Conservation (phyloP, 2,329 filamentous ascomycete species). For the Diatrype stigma region DNA sequence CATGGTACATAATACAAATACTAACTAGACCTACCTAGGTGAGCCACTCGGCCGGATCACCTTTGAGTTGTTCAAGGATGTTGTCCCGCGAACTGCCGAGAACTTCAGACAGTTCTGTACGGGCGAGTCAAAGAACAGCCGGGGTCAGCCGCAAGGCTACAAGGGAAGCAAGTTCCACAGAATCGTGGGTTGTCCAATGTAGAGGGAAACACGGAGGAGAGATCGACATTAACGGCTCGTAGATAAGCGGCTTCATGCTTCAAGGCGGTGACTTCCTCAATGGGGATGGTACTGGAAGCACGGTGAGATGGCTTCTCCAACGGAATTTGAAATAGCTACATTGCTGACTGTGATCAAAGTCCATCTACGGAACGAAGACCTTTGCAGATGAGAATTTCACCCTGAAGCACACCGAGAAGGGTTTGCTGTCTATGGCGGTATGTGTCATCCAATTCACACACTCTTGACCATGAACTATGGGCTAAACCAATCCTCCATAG, state of each 20-base stretch:
- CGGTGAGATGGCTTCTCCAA: constrained; percentile 26
- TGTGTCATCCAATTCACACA: constrained; percentile 32
- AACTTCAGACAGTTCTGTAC: constrained; percentile 98
- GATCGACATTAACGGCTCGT: constrained; percentile 2
- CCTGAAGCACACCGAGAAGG: constrained; percentile 72
- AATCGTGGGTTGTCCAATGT: constrained; percentile 59
- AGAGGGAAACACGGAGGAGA: not conserved
- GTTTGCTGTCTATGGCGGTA: constrained; percentile 90
- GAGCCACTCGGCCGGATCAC: constrained; percentile 83
- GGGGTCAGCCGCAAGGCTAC: constrained; percentile 82
- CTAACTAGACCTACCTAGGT: constrained; percentile 45
- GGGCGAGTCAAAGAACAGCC: constrained; percentile 77
- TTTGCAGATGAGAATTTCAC: constrained; percentile 91
- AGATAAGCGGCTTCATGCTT: constrained; percentile 97
- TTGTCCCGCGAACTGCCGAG: constrained; percentile 83
- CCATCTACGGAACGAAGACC: constrained; percentile 78
- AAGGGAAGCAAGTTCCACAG: constrained; percentile 93
- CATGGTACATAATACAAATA: too few relatives aligned
- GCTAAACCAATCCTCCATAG: constrained; percentile 38
- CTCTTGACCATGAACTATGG: not conserved
- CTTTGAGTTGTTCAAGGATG: constrained; percentile 84
- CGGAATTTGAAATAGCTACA: not conserved
- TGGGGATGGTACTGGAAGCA: constrained; percentile 84
- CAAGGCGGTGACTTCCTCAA: constrained; percentile 96
- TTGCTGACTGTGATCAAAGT: constrained; percentile 27